Evolutionary conservation across 2,329 filamentous ascomycete species (phyloP).

Genomic region (Fusarium sp.): DNA sequence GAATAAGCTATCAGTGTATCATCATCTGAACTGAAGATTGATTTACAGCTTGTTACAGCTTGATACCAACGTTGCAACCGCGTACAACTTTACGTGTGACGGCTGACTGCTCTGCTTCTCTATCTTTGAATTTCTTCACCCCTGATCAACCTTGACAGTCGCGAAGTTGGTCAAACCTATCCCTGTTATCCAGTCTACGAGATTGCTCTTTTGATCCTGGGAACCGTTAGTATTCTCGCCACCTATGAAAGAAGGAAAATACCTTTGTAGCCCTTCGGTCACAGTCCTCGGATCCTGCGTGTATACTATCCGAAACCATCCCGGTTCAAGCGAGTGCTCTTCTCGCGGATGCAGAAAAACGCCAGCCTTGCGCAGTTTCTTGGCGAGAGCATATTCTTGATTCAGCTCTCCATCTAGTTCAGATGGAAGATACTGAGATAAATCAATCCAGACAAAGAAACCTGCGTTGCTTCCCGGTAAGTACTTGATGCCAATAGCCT

Average conservation of each 20-base stretch:
- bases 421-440: constrained; percentile 58
- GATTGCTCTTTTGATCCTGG: constrained; percentile 33
- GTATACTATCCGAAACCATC: constrained; percentile 68
- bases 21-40: constrained; percentile 25
- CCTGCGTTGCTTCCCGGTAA: constrained; percentile 63
- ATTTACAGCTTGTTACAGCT: constrained; percentile 31
- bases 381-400: constrained; percentile 59
- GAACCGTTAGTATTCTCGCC: constrained; percentile 13
- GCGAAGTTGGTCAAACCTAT: constrained; percentile 2
- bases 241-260: constrained; percentile 3
- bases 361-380: constrained; percentile 58
- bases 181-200: background rate
- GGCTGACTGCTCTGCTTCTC: background rate
- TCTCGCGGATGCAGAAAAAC: constrained; percentile 64
- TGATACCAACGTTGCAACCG: constrained; percentile 5
- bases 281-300: constrained; percentile 54
- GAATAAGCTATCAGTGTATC: constrained; percentile 9
- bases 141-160: background rate
- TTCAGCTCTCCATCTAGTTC: constrained; percentile 49
- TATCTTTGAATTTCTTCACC: constrained; percentile 21
- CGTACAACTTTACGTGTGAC: constrained; percentile 1
- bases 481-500: constrained; percentile 58
- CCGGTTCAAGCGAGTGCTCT: constrained; percentile 59
- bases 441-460: constrained; percentile 68
- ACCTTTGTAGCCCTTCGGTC: constrained; percentile 55